Evolutionary conservation across 202 grass and related monocot species (phyloP), one percentile per base, ranked within the genome.

Genomic region (Carex arenaria): DNA sequence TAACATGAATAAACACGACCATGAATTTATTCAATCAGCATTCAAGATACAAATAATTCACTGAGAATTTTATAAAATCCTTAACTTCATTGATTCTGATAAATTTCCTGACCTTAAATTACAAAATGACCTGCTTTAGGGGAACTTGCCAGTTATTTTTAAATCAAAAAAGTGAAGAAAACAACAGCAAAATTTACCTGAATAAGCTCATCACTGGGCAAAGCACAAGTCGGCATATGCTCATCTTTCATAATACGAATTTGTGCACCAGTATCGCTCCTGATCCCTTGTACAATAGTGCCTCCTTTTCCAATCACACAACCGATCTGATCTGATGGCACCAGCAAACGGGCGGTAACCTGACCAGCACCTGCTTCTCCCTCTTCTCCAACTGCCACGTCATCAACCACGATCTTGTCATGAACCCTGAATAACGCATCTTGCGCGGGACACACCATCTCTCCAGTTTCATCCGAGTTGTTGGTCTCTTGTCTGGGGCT

Each of bases 251-350:
- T 90, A 71, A 99, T 94, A 1, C 93, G 96, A 79, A 99, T 89
- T 67, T 95, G 93, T 2, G 93, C 93, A 67, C 96, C 93, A 85
- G 91, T 99, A 17, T 99, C 96, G 52, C 85, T 89, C 45, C 93
- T 88, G 69, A 99, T 95, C 23, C 89, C 87, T 78, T 96, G 93
- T 67, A 99, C 95, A 63, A 99, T 99, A 10, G 87, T 90, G 30
- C 96, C 96, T 56, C 93, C 96, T 91, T 95, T 96, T 30, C 96
- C 96, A 90, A 99, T 92, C 82, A 99, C 94, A 78, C 96, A 95
- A 67, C 96, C 96, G 83, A 99, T 99, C 85, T 99, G 96, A 85
- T 99, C 93, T 78, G 96, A 96, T 47, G 96, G 96, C 60, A 99
- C 96, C 84, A 99, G 85, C 81, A 99, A 80, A 20, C 93, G 86